Percentiles rank a stretch among this genome's conserved stretches.
These are phyloP conservation scores for Coniochaeta sp. DNA, from an alignment of 2,329 filamentous ascomycete species.

Conservation along the genomic window DNA sequence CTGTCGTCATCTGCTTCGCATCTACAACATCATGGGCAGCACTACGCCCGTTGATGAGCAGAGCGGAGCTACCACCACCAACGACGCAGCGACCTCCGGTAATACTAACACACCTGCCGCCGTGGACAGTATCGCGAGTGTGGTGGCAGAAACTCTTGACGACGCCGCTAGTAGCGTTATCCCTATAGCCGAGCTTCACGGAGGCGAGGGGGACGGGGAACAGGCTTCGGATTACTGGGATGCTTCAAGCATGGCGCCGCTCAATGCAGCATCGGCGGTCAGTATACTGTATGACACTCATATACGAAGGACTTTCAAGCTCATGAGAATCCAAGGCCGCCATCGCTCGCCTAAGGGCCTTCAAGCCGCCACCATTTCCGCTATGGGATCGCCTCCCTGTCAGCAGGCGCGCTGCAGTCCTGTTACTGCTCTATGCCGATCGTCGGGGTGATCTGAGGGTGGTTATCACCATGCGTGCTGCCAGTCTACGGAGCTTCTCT, in stretches of 20 bases:
- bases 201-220: not conserved
- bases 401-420: slow-evolving; percentile 71
- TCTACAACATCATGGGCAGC: not conserved
- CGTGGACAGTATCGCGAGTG: not conserved
- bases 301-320: slow-evolving; percentile 10
- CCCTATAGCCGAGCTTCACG: not conserved
- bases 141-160: not conserved
- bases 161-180: not conserved
- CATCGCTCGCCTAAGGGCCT: slow-evolving; percentile 52
- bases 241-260: slow-evolving; percentile 46
- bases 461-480: slow-evolving; percentile 61
- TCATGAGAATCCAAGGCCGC: slow-evolving; percentile 39
- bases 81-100: not conserved
- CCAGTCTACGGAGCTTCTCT: slow-evolving; percentile 59
- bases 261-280: slow-evolving; percentile 47
- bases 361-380: slow-evolving; percentile 52
- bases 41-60: not conserved
- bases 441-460: slow-evolving; percentile 67
- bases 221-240: slow-evolving; percentile 45
- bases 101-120: not conserved
- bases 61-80: not conserved
- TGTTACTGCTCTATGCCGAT: slow-evolving; percentile 85
- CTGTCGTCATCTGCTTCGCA: not conserved
- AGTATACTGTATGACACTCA: slow-evolving; percentile 21
- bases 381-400: slow-evolving; percentile 54